A percentile compares a stretch with the other conserved stretches of the same genome.
These are phyloP conservation scores for Scopulariopsis brevicaulis DNA, from an alignment of 2,329 filamentous ascomycete species.

Conservation along the genomic window DNA sequence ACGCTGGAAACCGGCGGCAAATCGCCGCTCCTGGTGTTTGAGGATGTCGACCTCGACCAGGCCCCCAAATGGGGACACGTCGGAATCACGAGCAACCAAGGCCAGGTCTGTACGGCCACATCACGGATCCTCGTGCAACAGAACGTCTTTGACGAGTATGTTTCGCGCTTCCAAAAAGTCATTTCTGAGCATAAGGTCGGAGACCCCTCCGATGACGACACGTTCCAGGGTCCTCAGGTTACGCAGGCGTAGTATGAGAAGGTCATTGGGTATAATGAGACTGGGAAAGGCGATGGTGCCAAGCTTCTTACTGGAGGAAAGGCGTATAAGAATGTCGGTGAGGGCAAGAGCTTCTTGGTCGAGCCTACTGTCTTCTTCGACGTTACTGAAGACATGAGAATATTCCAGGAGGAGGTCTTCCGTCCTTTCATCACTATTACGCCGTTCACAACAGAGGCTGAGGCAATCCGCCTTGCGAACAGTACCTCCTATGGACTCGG, in stretches of 20 bases:
- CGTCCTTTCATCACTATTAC: conserved; percentile 50
- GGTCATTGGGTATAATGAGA: conserved; percentile 30
- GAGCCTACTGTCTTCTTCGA: conserved; percentile 17
- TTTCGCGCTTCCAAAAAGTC: conserved; percentile 41
- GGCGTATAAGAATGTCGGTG: conserved; percentile 15
- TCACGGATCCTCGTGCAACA: conserved; percentile 46
- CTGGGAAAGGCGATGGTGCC: conserved; percentile 25
- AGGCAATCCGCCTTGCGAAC: conserved; percentile 20
- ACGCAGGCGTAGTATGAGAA: conserved; percentile 37
- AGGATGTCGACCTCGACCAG: too few species aligned
- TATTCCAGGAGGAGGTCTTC: conserved; percentile 52
- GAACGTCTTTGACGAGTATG: conserved; percentile 39
- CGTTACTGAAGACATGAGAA: conserved; percentile 18
- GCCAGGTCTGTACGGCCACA: conserved; percentile 50
- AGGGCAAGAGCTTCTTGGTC: conserved; percentile 13
- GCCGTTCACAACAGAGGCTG: conserved; percentile 21
- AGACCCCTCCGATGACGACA: conserved; percentile 19
- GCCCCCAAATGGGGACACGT: conserved; percentile 54
- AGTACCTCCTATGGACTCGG: conserved; percentile 43
- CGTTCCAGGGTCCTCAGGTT: conserved; percentile 32
- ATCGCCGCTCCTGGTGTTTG: conserved; percentile 53
- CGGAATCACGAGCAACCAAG: conserved; percentile 43
- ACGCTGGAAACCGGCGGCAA: conserved; percentile 61
- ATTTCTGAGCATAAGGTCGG: conserved; percentile 23
- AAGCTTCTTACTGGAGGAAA: conserved; percentile 17